These are phyloP conservation scores for Eutreptiella sp. DNA, from an alignment of 208 protist genomes.

Conservation along the genomic window DNA sequence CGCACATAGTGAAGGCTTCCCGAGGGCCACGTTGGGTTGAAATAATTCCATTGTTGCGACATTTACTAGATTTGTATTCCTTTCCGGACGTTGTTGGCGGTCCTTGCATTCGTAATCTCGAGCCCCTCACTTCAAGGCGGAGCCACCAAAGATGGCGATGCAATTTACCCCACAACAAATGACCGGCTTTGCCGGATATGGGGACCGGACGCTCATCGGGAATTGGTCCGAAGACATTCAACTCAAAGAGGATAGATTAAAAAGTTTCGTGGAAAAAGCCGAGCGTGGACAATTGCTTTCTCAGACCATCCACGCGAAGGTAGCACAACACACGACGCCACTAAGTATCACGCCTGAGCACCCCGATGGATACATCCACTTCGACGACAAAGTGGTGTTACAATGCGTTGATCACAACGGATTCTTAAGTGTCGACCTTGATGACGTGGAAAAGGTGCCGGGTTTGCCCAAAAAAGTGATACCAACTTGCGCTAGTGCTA, in stretches of 20 bases:
- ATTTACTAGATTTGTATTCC: too few relatives aligned
- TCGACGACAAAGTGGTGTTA: slow-evolving; percentile 65
- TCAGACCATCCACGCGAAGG: slow-evolving; percentile 55
- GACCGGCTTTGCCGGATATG: too few relatives aligned
- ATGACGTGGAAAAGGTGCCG: slow-evolving; percentile 48
- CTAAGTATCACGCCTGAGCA: slow-evolving; percentile 44
- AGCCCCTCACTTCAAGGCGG: too few relatives aligned
- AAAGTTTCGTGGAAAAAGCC: slow-evolving; percentile 1
- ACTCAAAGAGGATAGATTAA: slow-evolving; percentile 4
- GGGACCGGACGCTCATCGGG: slow-evolving; percentile 9
- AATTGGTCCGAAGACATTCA: slow-evolving; percentile 24
- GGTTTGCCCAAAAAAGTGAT: slow-evolving; percentile 60
- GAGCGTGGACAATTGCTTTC: slow-evolving; percentile 49
- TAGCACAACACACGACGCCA: slow-evolving; percentile 66
- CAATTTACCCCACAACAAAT: too few relatives aligned
- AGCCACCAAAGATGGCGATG: too few relatives aligned
- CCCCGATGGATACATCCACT: slow-evolving; percentile 60
- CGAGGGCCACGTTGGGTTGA: too few relatives aligned
- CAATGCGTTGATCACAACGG: slow-evolving; percentile 64
- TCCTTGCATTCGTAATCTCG: too few relatives aligned
- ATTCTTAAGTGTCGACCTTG: slow-evolving; percentile 67
- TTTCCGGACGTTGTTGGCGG: too few relatives aligned
- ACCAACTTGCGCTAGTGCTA: slow-evolving; percentile 47
- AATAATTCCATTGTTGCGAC: too few relatives aligned
- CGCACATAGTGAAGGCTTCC: too few relatives aligned